Evolutionary conservation across 2,329 filamentous ascomycete genomes (phyloP).

Genomic region (Pseudonectria buxi): DNA sequence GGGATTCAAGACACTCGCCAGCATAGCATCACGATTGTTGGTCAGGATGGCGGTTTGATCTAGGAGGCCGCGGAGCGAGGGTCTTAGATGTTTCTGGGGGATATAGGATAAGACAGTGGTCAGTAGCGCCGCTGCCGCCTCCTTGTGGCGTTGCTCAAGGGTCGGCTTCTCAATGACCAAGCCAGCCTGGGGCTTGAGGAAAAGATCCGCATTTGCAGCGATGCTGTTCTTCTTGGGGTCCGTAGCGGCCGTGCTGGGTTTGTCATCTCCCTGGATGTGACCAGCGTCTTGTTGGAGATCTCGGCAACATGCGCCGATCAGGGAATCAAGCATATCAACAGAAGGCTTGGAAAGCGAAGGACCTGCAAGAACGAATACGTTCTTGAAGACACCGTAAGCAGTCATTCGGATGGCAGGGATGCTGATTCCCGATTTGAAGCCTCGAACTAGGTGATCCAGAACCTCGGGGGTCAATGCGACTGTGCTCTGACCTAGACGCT

Average conservation of each 20-base stretch:
- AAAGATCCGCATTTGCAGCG: conserved; percentile 63
- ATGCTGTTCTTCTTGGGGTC: conserved; percentile 34
- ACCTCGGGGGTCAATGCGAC: conserved; percentile 56
- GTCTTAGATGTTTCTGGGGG: conserved; percentile 60
- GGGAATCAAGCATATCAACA: conserved; percentile 53
- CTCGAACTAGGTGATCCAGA: conserved; percentile 64
- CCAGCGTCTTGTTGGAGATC: conserved; percentile 59
- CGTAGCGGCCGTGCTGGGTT: conserved; percentile 22
- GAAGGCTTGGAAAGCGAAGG: conserved; percentile 59
- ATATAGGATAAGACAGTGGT: conserved; percentile 54
- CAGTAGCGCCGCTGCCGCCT: conserved; percentile 57
- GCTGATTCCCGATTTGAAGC: conserved; percentile 55
- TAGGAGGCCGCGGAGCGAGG: conserved; percentile 64
- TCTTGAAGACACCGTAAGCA: conserved; percentile 52
- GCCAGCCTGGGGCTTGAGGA: conserved; percentile 43
- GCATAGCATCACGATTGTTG: conserved; percentile 62
- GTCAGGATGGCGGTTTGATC: conserved; percentile 75
- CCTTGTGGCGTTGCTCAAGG: conserved; percentile 40
- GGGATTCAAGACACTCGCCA: conserved; percentile 77
- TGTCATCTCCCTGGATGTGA: conserved; percentile 35
- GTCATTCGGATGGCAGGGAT: conserved; percentile 49
- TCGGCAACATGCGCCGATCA: conserved; percentile 64
- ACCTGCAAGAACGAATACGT: conserved; percentile 56
- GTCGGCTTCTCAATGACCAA: conserved; percentile 25
- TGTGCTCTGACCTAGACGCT: conserved; percentile 51